phyloP scores from a whole-genome alignment of 2,329 filamentous ascomycete species.

The Lasiodiplodia sp. region DNA sequence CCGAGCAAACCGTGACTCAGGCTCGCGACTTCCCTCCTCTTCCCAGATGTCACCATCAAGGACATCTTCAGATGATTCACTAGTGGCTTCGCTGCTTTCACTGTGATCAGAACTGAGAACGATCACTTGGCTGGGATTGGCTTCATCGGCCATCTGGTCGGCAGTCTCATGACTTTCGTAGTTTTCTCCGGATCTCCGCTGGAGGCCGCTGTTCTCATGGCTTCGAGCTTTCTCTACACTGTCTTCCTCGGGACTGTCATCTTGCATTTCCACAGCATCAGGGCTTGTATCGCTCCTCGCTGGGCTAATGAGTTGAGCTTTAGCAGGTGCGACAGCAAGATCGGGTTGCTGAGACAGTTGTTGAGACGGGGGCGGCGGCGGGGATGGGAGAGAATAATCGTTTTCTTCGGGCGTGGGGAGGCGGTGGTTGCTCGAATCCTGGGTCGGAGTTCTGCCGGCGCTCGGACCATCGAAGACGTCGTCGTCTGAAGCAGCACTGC shows the following conservation, averaged over 20 bases:
- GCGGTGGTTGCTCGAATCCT: slow-evolving; percentile 34
- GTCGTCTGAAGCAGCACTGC: slow-evolving; percentile 31
- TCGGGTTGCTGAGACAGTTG: slow-evolving; percentile 31
- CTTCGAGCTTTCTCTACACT: neutral
- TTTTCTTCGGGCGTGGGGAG: slow-evolving; percentile 44
- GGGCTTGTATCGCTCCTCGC: slow-evolving; percentile 31
- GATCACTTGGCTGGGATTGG: slow-evolving; percentile 33
- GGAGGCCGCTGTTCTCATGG: slow-evolving; percentile 1
- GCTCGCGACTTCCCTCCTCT: slow-evolving; percentile 51
- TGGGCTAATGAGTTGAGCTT: slow-evolving; percentile 42
- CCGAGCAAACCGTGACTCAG: slow-evolving; percentile 15
- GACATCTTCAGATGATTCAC: slow-evolving; percentile 30
- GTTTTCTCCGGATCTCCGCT: slow-evolving; percentile 4
- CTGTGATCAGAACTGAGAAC: slow-evolving; percentile 35
- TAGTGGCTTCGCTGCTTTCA: neutral
- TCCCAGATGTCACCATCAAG: slow-evolving; percentile 55
- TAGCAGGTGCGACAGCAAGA: slow-evolving; percentile 27
- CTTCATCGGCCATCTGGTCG: slow-evolving; percentile 33
- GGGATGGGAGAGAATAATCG: slow-evolving; percentile 12
- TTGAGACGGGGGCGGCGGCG: slow-evolving; percentile 38
- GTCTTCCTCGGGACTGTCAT: slow-evolving; percentile 34
- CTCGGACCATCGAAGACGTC: slow-evolving; percentile 38
- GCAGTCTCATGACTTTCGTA: slow-evolving; percentile 22
- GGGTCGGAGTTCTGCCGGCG: slow-evolving; percentile 32
- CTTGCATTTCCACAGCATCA: slow-evolving; percentile 40